Percentiles rank a stretch among this genome's conserved stretches.
These are phyloP conservation scores for Lojkania enalia DNA, from an alignment of 2,329 filamentous ascomycete species.

Conservation along the genomic window DNA sequence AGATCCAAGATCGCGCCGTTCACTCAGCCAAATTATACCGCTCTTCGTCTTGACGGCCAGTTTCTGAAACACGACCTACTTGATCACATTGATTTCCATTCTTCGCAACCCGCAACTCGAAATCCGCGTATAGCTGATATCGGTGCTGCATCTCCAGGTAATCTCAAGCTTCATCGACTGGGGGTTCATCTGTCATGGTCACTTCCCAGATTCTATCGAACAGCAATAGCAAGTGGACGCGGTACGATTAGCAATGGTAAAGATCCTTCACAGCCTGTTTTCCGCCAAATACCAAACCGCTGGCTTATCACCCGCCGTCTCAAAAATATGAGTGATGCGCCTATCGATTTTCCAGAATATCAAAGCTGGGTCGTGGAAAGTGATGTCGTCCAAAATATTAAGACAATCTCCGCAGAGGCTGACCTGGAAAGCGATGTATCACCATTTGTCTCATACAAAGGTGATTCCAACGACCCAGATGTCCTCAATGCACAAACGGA, in stretches of 20 bases:
- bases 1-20: neutral
- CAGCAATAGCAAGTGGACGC: too few relatives aligned
- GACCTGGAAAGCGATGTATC: slow-evolving; percentile 6
- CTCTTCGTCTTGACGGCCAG: slow-evolving; percentile 3
- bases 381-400: neutral
- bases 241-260: too few relatives aligned
- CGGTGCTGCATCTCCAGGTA: too few relatives aligned
- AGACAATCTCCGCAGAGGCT: neutral
- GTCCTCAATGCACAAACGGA: slow-evolving; percentile 4
- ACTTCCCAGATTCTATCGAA: too few relatives aligned
- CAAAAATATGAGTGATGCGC: too few relatives aligned
- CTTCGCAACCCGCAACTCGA: neutral
- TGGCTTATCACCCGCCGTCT: too few relatives aligned
- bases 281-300: too few relatives aligned
- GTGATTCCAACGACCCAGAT: neutral
- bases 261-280: too few relatives aligned
- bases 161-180: too few relatives aligned
- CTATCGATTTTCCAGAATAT: too few relatives aligned
- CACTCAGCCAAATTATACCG: slow-evolving; percentile 1
- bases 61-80: slow-evolving; percentile 3
- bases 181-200: too few relatives aligned
- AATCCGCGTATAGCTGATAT: slow-evolving; percentile 6
- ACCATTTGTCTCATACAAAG: slow-evolving; percentile 2
- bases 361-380: slow-evolving; percentile 9
- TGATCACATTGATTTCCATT: slow-evolving; percentile 6